These are phyloP conservation scores for Kickxella alabastrina DNA, from an alignment of 192 early-diverging fungal species.

Conservation along the genomic window DNA sequence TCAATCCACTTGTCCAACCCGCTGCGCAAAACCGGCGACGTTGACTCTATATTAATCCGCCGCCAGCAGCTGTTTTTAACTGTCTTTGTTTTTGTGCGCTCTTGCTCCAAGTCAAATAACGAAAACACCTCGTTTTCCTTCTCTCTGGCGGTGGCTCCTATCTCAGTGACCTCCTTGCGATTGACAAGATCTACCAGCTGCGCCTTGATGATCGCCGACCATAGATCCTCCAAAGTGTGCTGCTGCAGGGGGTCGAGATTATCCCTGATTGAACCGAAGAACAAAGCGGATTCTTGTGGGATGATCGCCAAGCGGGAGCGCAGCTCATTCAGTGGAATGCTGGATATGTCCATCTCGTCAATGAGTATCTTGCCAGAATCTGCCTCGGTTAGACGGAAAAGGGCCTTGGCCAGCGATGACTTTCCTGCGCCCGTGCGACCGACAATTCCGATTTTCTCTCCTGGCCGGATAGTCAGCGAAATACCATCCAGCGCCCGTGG, in stretches of 20 bases:
- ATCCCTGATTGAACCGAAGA: constrained; percentile 51
- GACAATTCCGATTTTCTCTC: constrained; percentile 57
- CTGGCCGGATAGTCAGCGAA: constrained; percentile 33
- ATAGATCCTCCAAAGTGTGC: constrained; percentile 7
- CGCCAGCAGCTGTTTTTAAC: constrained; percentile 5
- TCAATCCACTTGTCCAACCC: constrained; percentile 19
- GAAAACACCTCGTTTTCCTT: constrained; percentile 2
- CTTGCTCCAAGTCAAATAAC: constrained; percentile 1
- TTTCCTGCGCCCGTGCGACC: constrained; percentile 64
- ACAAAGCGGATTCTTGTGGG: constrained; percentile 57
- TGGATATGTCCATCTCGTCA: constrained; percentile 56
- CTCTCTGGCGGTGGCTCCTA: neutral
- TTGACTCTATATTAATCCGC: constrained; percentile 3
- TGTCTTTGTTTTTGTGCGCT: constrained; percentile 1
- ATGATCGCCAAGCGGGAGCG: constrained; percentile 55
- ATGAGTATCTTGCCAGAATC: constrained; percentile 31
- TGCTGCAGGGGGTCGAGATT: constrained; percentile 6
- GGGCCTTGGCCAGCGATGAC: constrained; percentile 49
- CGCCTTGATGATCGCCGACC: constrained; percentile 9
- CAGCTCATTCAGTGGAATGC: constrained; percentile 31
- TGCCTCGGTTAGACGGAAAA: constrained; percentile 61
- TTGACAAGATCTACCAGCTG: constrained; percentile 7
- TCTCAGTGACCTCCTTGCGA: constrained; percentile 7
- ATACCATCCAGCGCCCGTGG: constrained; percentile 23
- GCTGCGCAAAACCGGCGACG: constrained; percentile 5